These are phyloP conservation scores for Agrocybe pediades DNA, from an alignment of 768 basidiomycete species.

Conservation along the genomic window DNA sequence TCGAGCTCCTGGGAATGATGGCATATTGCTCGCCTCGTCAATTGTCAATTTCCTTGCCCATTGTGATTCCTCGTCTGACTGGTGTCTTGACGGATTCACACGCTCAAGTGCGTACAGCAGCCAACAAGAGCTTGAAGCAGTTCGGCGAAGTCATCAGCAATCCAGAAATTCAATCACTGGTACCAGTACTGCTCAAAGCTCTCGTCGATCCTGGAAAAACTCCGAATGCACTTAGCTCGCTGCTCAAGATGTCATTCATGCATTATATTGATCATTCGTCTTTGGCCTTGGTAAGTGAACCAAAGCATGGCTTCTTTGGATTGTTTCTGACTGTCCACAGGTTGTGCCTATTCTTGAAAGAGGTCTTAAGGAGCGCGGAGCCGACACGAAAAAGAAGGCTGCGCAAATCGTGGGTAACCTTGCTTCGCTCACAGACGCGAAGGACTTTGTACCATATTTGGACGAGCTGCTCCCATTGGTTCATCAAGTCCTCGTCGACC, in stretches of 20 bases:
- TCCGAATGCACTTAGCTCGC: constrained; percentile 75
- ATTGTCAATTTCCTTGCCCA: constrained; percentile 90
- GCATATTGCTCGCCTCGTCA: constrained; percentile 97
- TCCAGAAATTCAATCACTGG: constrained; percentile 92
- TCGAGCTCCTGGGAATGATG: constrained; percentile 97
- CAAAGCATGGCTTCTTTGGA: background rate
- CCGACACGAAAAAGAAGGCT: constrained; percentile 94
- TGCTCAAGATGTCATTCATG: constrained; percentile 94
- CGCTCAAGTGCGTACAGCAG: constrained; percentile 89
- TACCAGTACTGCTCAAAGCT: constrained; percentile 89
- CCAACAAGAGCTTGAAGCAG: constrained; percentile 94
- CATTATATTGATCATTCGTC: constrained; percentile 99
- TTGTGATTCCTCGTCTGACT: constrained; percentile 95
- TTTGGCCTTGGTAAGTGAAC: constrained; percentile 72
- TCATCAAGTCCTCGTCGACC: constrained; percentile 90
- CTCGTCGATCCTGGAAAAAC: constrained; percentile 95
- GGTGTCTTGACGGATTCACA: constrained; percentile 96
- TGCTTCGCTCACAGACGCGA: constrained; percentile 83
- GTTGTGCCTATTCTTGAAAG: constrained; percentile 95
- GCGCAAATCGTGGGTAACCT: constrained; percentile 98
- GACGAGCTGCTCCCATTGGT: constrained; percentile 86
- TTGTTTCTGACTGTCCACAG: constrained; percentile 34
- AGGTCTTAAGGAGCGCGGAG: constrained; percentile 87
- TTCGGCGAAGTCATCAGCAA: constrained; percentile 99
- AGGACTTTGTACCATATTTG: constrained; percentile 96